Percentiles rank a stretch among this genome's conserved stretches.
Conservation (phyloP, 768 basidiomycete species). For the Phaeotremella skinneri region DNA sequence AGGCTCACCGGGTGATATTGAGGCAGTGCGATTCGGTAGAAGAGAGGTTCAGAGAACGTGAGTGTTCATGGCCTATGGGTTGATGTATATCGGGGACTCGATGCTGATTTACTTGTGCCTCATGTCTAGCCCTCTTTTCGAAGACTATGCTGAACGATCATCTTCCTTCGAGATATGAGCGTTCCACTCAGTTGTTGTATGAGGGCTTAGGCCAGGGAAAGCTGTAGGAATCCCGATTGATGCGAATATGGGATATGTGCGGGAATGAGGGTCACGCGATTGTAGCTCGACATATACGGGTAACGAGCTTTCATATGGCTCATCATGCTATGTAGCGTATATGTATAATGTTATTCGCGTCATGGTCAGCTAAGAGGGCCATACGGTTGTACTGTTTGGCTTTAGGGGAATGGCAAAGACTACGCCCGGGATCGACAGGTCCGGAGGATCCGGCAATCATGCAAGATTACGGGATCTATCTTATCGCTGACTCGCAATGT, state of each 20-base stretch:
- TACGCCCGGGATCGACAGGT: too few species aligned
- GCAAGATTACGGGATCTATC: too few species aligned
- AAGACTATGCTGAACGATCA: slow-evolving; percentile 46
- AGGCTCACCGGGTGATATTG: slow-evolving; percentile 33
- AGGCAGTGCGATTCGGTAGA: slow-evolving; percentile 35
- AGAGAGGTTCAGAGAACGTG: slow-evolving; percentile 46
- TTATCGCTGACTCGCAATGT: too few species aligned
- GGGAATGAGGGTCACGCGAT: neutral
- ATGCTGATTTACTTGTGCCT: neutral
- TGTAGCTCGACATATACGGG: too few species aligned
- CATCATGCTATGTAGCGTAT: too few species aligned
- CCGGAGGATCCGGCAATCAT: too few species aligned
- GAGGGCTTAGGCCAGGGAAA: slow-evolving; percentile 23
- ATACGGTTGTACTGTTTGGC: too few species aligned
- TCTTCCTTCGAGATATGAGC: slow-evolving; percentile 42
- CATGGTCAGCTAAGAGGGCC: too few species aligned
- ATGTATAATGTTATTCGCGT: too few species aligned
- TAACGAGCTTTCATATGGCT: too few species aligned
- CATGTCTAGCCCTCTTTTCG: slow-evolving; percentile 37
- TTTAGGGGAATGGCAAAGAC: too few species aligned
- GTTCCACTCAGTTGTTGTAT: slow-evolving; percentile 37
- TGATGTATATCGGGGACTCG: neutral
- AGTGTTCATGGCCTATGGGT: slow-evolving; percentile 11
- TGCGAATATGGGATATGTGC: neutral
- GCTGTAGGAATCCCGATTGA: neutral